Base-by-base conservation (phyloP, 2,329 filamentous ascomycete genomes). In the Fusarium ambrosium region DNA sequence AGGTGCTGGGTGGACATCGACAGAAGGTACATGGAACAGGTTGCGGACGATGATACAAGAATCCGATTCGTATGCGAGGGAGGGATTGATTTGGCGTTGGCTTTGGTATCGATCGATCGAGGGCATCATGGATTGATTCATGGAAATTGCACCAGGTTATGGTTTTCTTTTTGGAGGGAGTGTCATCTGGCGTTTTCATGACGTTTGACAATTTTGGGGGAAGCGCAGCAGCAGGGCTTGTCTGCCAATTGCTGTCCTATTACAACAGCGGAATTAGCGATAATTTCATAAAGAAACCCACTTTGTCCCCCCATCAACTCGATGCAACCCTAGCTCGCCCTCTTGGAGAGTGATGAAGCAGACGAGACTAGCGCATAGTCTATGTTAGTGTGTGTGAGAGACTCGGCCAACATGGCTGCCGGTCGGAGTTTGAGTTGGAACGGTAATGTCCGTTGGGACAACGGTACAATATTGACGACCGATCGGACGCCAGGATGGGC, bases 211-310 rank as follows among this genome's bases (percentile, higher is more conserved):
- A 53, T 65, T 65, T 66, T 62, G 45, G 55, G 43, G 63, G 69
- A 36, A 62, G 43, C 51, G 55, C 67, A 62, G 45, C 53, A 41
- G 53, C 60, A 45, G 61, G 72, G 63, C 39, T 61, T 55, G 43
- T 62, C 48, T 65, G 34, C 41, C 62, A 48, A 37, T 41, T 62
- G 32, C 66, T 65, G 62, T 43, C 73, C 75, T 74, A 75, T 78
- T 56, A 67, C 68, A 66, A 59, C 45, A 78, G 75, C 77, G 71
- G 68, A 70, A 77, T 77, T 78, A 78, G 77, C 77, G 77, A 78
- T 70, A 75, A 73, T 76, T 64, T 65, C 55, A 70, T 64, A 67
- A 66, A 68, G 51, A 69, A 48, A 64, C 55, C 43, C 61, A 36
- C 64, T 59, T 34, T 53, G 63, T 39, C 14, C 59, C 29, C n/a